These are phyloP conservation scores for Penicillium cataractarum DNA, from an alignment of 495 filamentous ascomycete genomes.

Conservation along the genomic window DNA sequence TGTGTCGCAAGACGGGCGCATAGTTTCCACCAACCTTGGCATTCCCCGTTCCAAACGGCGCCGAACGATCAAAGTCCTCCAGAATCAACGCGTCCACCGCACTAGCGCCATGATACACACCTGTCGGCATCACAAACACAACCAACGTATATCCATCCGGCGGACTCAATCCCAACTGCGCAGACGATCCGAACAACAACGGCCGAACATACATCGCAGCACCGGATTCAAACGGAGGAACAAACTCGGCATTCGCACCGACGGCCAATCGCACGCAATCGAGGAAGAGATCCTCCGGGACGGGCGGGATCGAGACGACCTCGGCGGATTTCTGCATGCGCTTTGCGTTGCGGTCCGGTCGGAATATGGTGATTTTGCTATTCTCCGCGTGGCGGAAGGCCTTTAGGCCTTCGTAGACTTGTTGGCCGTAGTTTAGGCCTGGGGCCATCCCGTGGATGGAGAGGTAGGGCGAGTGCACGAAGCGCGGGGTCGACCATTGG, in stretches of 20 bases:
- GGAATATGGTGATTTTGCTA: constrained; percentile 73
- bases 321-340: constrained; percentile 77
- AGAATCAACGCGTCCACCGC: constrained; percentile 80
- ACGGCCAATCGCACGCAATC: constrained; percentile 77
- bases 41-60: constrained; percentile 55
- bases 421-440: constrained; percentile 88
- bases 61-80: constrained; percentile 62
- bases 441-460: constrained; percentile 88
- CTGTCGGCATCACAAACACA: constrained; percentile 83
- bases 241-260: constrained; percentile 80
- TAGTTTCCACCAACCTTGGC: constrained; percentile 65
- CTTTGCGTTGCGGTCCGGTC: constrained; percentile 76
- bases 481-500: constrained; percentile 72
- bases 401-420: constrained; percentile 93
- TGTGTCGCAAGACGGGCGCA: constrained; percentile 75
- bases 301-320: constrained; percentile 76
- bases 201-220: constrained; percentile 90
- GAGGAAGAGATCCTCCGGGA: constrained; percentile 74
- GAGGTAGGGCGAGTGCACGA: constrained; percentile 77
- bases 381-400: constrained; percentile 73
- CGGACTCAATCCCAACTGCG: constrained; percentile 78
- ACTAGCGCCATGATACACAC: constrained; percentile 85
- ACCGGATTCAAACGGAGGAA: constrained; percentile 80
- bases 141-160: constrained; percentile 88
- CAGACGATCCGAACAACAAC: constrained; percentile 78